Base-by-base conservation (phyloP, 2,329 filamentous ascomycete genomes). In the Grosmannia clavigera region DNA sequence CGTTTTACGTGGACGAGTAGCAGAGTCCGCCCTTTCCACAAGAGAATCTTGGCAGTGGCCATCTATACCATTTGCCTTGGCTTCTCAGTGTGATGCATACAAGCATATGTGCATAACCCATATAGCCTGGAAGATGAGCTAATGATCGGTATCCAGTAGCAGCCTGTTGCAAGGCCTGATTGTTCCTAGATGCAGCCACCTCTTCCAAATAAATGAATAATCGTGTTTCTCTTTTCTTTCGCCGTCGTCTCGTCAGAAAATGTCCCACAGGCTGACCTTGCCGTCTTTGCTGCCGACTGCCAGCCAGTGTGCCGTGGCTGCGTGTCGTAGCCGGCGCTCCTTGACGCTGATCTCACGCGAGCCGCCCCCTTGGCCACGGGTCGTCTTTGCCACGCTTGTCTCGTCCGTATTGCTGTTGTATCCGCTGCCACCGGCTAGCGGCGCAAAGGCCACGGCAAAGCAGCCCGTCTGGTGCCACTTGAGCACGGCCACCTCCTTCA, bases 391-490 rank as follows among this genome's bases (percentile, higher is more conserved):
- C 16, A 10, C 29, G 3, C n/a, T 3, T 19, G 25, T 19, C 19
- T 52, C 57, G 46, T 40, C 38, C 12, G 43, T 40, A 55, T 60
- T 61, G 46, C 22, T 11, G 14, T 2, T 27, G 35, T 14, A 35
- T 22, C 7, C 22, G 48, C 48, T 54, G 48, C 31, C 29, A 33
- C 35, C 38, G 9, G 60, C 64, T 25, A 83, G 65, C 29, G 73
- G 67, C 1, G 82, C 85, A 74, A 97, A 95, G 0, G 83, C 85
- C 22, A 89, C 80, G 3, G 89, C 82, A 73, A 94, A 96, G 64
- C 90, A 92, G 1, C 92, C 92, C 38, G 88, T 86, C 66, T 87
- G 85, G 72, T 97, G 94, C 92, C 92, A 97, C 72, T 95, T 95
- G 64, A 97, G 75, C 59, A 96, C 90, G 0, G 92, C 94, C 12